These are phyloP conservation scores for Colletotrichum chlorophyti DNA, from an alignment of 2,329 filamentous ascomycete genomes.

Conservation along the genomic window DNA sequence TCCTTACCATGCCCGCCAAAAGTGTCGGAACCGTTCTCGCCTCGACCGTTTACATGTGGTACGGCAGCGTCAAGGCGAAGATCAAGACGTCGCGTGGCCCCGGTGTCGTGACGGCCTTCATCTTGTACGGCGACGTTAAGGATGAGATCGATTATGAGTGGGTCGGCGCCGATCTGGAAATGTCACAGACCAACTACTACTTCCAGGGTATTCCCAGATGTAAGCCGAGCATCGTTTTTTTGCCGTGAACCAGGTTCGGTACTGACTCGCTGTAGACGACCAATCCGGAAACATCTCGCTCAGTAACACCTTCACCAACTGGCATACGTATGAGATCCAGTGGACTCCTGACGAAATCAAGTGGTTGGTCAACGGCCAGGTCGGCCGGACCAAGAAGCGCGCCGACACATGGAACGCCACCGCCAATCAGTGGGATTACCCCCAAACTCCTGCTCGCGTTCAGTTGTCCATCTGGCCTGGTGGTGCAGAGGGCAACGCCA, in stretches of 20 bases:
- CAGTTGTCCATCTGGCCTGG: conserved; percentile 97
- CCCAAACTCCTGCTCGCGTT: conserved; percentile 88
- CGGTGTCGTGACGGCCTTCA: conserved; percentile 97
- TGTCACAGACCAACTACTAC: conserved; percentile 95
- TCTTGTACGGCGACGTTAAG: conserved; percentile 92
- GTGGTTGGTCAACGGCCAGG: conserved; percentile 86
- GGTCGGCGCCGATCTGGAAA: conserved; percentile 78
- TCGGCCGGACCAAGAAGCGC: conserved; percentile 76
- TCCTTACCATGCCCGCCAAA: conserved; percentile 88
- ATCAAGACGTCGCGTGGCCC: conserved; percentile 84
- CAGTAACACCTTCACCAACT: conserved; percentile 76
- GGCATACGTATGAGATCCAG: conserved; percentile 90
- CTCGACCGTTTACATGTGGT: conserved; percentile 91
- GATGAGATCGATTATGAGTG: conserved; percentile 99
- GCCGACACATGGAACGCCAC: conserved; percentile 87
- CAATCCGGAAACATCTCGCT: conserved; percentile 76
- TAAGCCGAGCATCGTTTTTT: conserved; percentile 55
- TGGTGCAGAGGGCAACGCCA: conserved; percentile 76
- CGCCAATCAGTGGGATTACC: conserved; percentile 81
- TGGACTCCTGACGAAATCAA: conserved; percentile 88
- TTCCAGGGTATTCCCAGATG: conserved; percentile 93
- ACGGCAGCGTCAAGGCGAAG: conserved; percentile 86
- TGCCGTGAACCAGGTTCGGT: not conserved
- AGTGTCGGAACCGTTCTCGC: conserved; percentile 89
- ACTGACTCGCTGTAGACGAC: conserved; percentile 60